Base-by-base conservation (phyloP, 192 early-diverging fungal species). In the Backusella tuberculispora region DNA sequence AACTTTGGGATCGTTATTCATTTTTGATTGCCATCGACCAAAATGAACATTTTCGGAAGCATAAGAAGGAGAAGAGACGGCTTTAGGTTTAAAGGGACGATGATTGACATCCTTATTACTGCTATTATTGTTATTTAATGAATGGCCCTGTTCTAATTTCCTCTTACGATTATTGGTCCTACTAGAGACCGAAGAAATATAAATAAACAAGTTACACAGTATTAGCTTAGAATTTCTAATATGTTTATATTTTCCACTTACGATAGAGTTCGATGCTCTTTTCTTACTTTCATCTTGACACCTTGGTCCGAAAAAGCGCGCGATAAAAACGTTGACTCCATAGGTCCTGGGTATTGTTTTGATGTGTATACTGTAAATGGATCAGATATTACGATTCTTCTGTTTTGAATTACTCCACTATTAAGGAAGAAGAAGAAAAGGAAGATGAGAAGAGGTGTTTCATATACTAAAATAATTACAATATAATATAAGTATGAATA, bases 261-360 rank as follows among this genome's bases (percentile, higher is more conserved):
- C 29, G 46, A 38, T n/a, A 34, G 26, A 40, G 26, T n/a, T 45
- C 43, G n/a, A 46, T 46, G 41, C 21, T 97, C 95, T 75, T 96
- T 97, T 43, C 94, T 83, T 72, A 97, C 94, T 67, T 94, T 86
- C 53, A 97, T 94, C 77, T 96, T 95, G n/a, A 97, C 82, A 2
- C 96, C 96, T 79, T 97, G 96, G 71, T 97, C 94, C 3, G 95
- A 93, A 88, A 97, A 96, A n/a, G 89, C 87, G 72, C 92, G 88
- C 13, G 95, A 93, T 42, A 97, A 80, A 63, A 84, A 86, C 0
- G 96, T 97, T 8, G 94, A 94, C 75, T 95, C 94, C 78, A 93
- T 93, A 93, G 96, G 96, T 15, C 96, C 94, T 14, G 95, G 95
- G 65, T 96, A 98, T 76, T 92, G 90, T 83, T 96, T 98, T 19